These are phyloP conservation scores for Mariannaea elegans DNA, from an alignment of 2,329 filamentous ascomycete genomes.

Conservation along the genomic window DNA sequence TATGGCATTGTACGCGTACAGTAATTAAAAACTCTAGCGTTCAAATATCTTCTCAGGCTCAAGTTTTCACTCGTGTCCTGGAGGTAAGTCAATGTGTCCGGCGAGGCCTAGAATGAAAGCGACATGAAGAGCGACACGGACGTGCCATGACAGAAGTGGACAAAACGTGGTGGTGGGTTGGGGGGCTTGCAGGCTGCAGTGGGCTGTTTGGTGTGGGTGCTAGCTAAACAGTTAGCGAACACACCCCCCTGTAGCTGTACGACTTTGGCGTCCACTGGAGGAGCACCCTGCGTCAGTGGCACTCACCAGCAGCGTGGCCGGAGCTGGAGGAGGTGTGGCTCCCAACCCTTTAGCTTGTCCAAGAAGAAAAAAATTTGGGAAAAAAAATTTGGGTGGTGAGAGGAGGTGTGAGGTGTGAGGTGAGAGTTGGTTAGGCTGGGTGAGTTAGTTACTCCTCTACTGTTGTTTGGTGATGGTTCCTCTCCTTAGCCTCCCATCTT, in stretches of 20 bases:
- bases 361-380: neutral
- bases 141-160: neutral
- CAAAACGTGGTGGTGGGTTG: constrained; percentile 19
- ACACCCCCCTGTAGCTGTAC: neutral
- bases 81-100: too few relatives aligned
- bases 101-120: too few relatives aligned
- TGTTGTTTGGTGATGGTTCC: neutral
- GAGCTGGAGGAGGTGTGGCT: constrained; percentile 10
- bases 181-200: constrained; percentile 8
- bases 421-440: too few relatives aligned
- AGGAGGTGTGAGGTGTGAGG: constrained; percentile 8
- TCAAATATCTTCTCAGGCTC: too few relatives aligned
- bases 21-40: too few relatives aligned
- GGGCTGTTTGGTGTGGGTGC: constrained; percentile 15
- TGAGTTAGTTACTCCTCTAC: neutral
- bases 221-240: neutral
- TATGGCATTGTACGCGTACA: too few relatives aligned
- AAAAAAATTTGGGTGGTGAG: constrained; percentile 4
- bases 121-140: neutral
- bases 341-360: constrained; percentile 15
- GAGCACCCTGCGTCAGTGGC: neutral
- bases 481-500: too few relatives aligned
- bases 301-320: neutral
- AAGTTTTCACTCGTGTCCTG: too few relatives aligned
- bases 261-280: neutral